phyloP scores from a whole-genome alignment of 75 land plant species.

The Cryptomeria japonica region DNA sequence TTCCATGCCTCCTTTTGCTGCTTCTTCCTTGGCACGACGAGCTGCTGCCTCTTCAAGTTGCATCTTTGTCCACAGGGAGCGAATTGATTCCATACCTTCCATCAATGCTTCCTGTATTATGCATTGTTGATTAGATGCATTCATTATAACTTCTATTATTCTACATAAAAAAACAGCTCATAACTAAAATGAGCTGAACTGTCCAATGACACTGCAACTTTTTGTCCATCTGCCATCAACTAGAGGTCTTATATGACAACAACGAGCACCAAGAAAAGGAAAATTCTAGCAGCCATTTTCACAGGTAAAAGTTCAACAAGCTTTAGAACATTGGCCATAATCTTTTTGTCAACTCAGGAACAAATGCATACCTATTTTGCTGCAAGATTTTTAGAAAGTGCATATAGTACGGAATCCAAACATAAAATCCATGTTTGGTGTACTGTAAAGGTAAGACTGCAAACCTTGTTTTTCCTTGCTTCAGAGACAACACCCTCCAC shows the following conservation, averaged over 20 bases:
- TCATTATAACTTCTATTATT: neutral
- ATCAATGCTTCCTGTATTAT: conserved; percentile 58
- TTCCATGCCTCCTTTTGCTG: conserved; percentile 50
- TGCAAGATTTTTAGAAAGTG: neutral
- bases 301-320: neutral
- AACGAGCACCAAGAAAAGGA: neutral
- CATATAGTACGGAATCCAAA: neutral
- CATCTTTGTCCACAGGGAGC: conserved; percentile 45
- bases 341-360: neutral
- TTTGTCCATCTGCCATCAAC: neutral
- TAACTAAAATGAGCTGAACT: neutral
- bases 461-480: conserved; percentile 6
- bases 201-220: neutral
- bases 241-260: neutral
- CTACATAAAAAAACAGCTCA: neutral
- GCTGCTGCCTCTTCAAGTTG: conserved; percentile 64
- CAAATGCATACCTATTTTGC: neutral
- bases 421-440: neutral
- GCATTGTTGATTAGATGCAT: neutral
- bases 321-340: neutral
- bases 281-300: neutral
- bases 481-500: conserved; percentile 4
- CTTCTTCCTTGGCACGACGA: conserved; percentile 58
- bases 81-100: conserved; percentile 54
- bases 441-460: neutral